These are phyloP conservation scores for Lippia alba DNA, from an alignment of 305 asterid genomes.

Conservation along the genomic window DNA sequence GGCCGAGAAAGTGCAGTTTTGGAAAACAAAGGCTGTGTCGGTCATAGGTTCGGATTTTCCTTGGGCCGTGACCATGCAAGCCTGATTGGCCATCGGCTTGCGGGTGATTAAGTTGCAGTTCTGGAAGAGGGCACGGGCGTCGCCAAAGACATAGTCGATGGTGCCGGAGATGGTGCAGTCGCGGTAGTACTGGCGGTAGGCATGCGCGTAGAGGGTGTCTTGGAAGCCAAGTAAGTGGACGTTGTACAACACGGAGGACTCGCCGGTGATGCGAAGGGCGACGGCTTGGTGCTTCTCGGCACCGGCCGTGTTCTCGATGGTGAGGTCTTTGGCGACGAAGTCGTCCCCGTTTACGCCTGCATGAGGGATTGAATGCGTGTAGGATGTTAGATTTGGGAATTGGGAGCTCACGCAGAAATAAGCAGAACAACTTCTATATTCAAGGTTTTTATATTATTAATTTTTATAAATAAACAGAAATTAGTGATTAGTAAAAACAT, in stretches of 20 bases:
- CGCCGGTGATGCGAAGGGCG: slow-evolving; percentile 63
- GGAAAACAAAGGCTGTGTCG: slow-evolving; percentile 39
- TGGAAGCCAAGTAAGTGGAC: slow-evolving; percentile 57
- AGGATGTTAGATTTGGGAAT: no score
- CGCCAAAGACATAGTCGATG: slow-evolving; percentile 79
- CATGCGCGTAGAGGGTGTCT: slow-evolving; percentile 67
- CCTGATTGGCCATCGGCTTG: slow-evolving; percentile 47
- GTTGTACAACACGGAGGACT: slow-evolving; percentile 48
- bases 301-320: slow-evolving; percentile 70
- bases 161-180: slow-evolving; percentile 70
- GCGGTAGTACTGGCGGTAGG: slow-evolving; percentile 69
- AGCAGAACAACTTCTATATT: no score
- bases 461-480: no score
- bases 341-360: slow-evolving; percentile 38
- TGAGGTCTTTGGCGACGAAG: slow-evolving; percentile 58
- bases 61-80: slow-evolving; percentile 66
- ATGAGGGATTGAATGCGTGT: no score
- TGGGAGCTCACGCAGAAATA: no score
- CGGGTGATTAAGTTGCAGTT: slow-evolving; percentile 56
- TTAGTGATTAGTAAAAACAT: no score
- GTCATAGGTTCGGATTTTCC: slow-evolving; percentile 47
- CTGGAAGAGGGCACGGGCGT: slow-evolving; percentile 60
- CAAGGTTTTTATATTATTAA: no score
- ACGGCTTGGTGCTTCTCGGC: slow-evolving; percentile 55
- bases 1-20: slow-evolving; percentile 43